Conservation (phyloP, 495 filamentous ascomycete species). For the Platismatia glauca region DNA sequence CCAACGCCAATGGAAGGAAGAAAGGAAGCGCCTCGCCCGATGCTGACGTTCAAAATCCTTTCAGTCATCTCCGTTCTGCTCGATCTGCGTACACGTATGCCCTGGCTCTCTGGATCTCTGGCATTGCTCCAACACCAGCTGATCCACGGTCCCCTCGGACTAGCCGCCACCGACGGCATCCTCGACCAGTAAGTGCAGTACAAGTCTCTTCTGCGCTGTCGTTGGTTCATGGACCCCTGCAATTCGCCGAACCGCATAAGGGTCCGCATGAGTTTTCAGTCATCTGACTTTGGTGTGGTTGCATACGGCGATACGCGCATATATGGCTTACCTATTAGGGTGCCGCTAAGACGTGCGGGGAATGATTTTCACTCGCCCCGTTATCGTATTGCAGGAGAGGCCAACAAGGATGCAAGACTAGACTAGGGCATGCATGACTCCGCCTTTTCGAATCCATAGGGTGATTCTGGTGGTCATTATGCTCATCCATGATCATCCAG, state of each 20-base stretch:
- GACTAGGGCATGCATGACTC: not conserved
- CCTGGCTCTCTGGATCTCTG: conserved; percentile 67
- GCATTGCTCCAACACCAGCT: conserved; percentile 64
- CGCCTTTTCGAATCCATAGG: too few species aligned
- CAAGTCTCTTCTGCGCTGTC: conserved; percentile 24
- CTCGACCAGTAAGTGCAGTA: conserved; percentile 75
- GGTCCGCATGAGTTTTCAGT: conserved; percentile 49
- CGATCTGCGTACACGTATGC: conserved; percentile 69
- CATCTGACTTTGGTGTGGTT: conserved; percentile 53
- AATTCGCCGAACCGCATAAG: conserved; percentile 32
- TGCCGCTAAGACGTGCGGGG: conserved; percentile 15
- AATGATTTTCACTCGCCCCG: conserved; percentile 18
- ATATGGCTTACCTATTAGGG: conserved; percentile 2
- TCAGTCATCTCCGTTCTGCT: conserved; percentile 58
- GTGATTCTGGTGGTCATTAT: too few species aligned
- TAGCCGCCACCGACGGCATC: conserved; percentile 65
- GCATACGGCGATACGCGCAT: conserved; percentile 10
- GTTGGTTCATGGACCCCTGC: conserved; percentile 25
- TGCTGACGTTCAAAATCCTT: conserved; percentile 66
- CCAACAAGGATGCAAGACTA: not conserved
- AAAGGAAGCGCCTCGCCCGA: conserved; percentile 39
- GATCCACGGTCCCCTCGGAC: conserved; percentile 59
- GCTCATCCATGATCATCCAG: too few species aligned
- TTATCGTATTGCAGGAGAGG: conserved; percentile 34
- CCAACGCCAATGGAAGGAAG: conserved; percentile 10